Conservation (phyloP, 2,329 filamentous ascomycete genomes). For the Claviceps capensis region DNA sequence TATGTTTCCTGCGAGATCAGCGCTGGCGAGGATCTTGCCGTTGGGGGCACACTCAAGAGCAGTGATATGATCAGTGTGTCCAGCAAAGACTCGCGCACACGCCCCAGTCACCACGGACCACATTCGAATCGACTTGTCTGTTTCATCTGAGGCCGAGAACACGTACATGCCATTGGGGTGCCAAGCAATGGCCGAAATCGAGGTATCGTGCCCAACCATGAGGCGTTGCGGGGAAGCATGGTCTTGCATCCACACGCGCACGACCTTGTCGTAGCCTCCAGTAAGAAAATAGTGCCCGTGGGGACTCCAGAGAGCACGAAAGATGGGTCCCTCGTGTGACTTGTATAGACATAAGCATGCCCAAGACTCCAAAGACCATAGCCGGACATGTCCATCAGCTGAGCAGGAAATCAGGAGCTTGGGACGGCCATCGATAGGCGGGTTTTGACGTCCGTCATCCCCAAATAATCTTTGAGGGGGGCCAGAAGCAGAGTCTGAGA, state of each 20-base stretch:
- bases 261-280: slow-evolving; percentile 77
- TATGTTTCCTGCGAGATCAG: slow-evolving; percentile 78
- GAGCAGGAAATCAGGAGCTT: slow-evolving; percentile 79
- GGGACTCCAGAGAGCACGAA: slow-evolving; percentile 79
- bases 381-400: slow-evolving; percentile 72
- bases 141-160: slow-evolving; percentile 79
- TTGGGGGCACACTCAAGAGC: slow-evolving; percentile 75
- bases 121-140: slow-evolving; percentile 87
- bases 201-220: slow-evolving; percentile 83
- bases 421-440: slow-evolving; percentile 38
- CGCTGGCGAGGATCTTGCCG: slow-evolving; percentile 82
- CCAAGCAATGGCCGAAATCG: slow-evolving; percentile 84
- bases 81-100: slow-evolving; percentile 82
- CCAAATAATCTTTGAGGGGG: slow-evolving; percentile 35
- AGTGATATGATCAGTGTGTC: slow-evolving; percentile 78
- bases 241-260: slow-evolving; percentile 84
- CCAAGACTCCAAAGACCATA: slow-evolving; percentile 90
- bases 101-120: slow-evolving; percentile 85
- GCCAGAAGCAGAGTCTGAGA: slow-evolving; percentile 58
- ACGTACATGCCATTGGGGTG: slow-evolving; percentile 90
- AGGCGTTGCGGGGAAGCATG: slow-evolving; percentile 80
- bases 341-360: slow-evolving; percentile 90
- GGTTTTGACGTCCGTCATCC: slow-evolving; percentile 27
- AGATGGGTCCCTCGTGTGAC: slow-evolving; percentile 79
- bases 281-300: slow-evolving; percentile 92